phyloP scores from a whole-genome alignment of 306 rosid genomes.

The Gastrolobium bilobum region DNA sequence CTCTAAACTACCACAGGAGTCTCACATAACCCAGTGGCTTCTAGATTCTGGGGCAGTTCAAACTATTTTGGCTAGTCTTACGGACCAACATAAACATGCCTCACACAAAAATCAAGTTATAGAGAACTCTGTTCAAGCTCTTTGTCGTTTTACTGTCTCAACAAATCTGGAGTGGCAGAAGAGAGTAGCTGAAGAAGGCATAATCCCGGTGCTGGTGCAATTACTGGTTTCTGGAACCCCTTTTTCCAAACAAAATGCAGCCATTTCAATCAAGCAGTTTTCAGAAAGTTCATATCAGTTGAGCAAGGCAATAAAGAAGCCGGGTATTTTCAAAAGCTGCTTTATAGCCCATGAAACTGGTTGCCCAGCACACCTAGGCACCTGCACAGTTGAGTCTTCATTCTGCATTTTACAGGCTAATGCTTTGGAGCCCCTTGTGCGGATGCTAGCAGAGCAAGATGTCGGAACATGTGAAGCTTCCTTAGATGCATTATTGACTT shows the following conservation, averaged over 20 bases:
- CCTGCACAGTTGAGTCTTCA: slow-evolving; percentile 64
- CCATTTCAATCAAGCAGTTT: slow-evolving; percentile 69
- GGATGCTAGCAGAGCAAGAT: slow-evolving; percentile 66
- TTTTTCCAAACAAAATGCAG: slow-evolving; percentile 59
- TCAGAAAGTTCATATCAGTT: slow-evolving; percentile 67
- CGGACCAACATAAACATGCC: slow-evolving; percentile 52
- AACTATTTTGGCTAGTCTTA: slow-evolving; percentile 55
- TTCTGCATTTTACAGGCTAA: slow-evolving; percentile 70
- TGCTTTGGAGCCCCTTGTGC: slow-evolving; percentile 70
- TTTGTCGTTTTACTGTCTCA: slow-evolving; percentile 66
- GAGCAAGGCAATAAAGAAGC: slow-evolving; percentile 64
- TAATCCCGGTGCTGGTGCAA: slow-evolving; percentile 64
- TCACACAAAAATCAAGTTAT: slow-evolving; percentile 50
- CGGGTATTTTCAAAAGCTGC: slow-evolving; percentile 52
- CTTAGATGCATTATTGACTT: slow-evolving; percentile 65
- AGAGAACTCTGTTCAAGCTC: slow-evolving; percentile 69
- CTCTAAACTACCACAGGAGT: slow-evolving; percentile 59
- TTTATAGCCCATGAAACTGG: slow-evolving; percentile 48
- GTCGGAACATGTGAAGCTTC: slow-evolving; percentile 64
- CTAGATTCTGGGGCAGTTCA: slow-evolving; percentile 60
- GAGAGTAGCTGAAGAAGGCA: slow-evolving; percentile 71
- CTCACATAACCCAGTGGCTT: slow-evolving; percentile 59
- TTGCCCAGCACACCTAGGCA: slow-evolving; percentile 68
- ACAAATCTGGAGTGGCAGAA: slow-evolving; percentile 69
- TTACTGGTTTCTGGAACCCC: slow-evolving; percentile 67